Base-by-base conservation (phyloP, 257 asterid species). In the Osmanthus fragrans region DNA sequence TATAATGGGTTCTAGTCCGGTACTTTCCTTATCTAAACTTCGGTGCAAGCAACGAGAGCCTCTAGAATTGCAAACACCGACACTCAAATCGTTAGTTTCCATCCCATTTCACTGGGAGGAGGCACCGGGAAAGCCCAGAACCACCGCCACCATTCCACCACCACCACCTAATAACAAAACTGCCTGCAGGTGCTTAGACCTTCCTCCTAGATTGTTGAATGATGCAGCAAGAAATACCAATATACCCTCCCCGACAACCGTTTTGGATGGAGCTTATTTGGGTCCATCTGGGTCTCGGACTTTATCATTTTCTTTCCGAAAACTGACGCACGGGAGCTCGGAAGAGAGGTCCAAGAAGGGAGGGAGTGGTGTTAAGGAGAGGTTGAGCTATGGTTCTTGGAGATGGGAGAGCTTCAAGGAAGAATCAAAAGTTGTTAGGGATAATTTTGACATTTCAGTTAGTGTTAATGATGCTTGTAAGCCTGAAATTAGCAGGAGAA, bases 71-170 rank as follows among this genome's bases (percentile, higher is more conserved):
- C 79, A 78, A n/a, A 69, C 67, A 4, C 98, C 97, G 16, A 97
- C 96, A 1, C 77, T 84, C 51, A 88, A 83, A n/a, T 84, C 89
- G 0, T 39, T 83, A 2, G 86, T 78, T 47, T 88, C 98, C 0
- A 32, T 94, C 33, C 98, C 98, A 1, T 92, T 94, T 79, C 87
- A 78, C 23, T 94, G 97, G 98, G 97, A 94, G 86, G 96, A 87
- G 76, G 96, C 82, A 19, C 98, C 98, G 2, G 97, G 98, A 0
- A 92, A 88, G 85, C 94, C 96, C 1, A 85, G 91, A 71, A 29
- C 82, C 71, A 18, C 74, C 45, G 32, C 77, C 37, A 60, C 21
- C 0, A 21, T 42, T 11, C 54, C 65, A 56, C 66, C 39, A 13
- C 36, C 51, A 9, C 39, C 56, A 3, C 66, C 67, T n/a, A 79